phyloP scores from a whole-genome alignment of 2,329 filamentous ascomycete genomes.

The Aspergillus pseudonomiae region DNA sequence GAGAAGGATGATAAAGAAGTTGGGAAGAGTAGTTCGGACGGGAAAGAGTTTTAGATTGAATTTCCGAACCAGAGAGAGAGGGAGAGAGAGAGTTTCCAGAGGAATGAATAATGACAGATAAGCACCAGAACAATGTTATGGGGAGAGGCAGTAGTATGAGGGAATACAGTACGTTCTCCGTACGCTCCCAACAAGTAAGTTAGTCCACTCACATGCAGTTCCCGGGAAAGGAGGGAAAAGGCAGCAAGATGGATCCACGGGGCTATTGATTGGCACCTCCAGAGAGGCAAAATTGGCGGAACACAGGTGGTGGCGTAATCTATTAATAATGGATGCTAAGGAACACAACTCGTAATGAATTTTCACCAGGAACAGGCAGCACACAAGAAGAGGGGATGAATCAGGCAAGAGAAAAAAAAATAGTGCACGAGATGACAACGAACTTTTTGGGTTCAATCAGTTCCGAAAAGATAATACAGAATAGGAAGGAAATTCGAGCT shows the following conservation, averaged over 20 bases:
- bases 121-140: neutral
- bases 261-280: slow-evolving; percentile 6
- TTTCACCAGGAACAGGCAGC: slow-evolving; percentile 13
- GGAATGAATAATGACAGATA: neutral
- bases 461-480: neutral
- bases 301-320: slow-evolving; percentile 24
- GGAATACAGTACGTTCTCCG: slow-evolving; percentile 6
- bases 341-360: slow-evolving; percentile 1
- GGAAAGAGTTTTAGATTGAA: neutral
- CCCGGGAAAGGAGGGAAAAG: slow-evolving; percentile 10
- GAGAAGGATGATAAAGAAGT: neutral
- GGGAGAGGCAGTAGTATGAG: neutral
- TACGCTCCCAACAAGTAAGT: neutral
- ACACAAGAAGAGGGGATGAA: neutral
- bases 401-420: neutral
- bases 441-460: too few relatives aligned
- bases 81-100: neutral
- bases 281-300: slow-evolving; percentile 11
- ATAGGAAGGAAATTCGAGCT: neutral
- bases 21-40: neutral
- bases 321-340: slow-evolving; percentile 24
- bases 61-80: neutral
- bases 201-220: slow-evolving; percentile 15
- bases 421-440: neutral
- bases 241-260: slow-evolving; percentile 13